Percentiles rank a stretch among this genome's conserved stretches.
These are phyloP conservation scores for Arthrobotrys iridis DNA, from an alignment of 2,329 filamentous ascomycete genomes.

Conservation along the genomic window DNA sequence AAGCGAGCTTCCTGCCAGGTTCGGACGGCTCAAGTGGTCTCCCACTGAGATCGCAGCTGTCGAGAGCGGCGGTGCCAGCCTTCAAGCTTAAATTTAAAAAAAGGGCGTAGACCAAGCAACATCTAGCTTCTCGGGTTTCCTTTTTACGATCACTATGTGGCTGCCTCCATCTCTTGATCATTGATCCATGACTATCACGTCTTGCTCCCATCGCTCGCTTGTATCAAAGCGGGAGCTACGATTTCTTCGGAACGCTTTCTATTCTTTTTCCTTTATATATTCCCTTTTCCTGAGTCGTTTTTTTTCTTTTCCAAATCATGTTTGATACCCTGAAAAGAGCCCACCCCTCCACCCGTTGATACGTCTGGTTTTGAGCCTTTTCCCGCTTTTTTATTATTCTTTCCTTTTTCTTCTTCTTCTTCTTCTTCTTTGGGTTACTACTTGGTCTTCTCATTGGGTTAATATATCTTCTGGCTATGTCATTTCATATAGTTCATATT, in stretches of 20 bases:
- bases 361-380: constrained; percentile 15
- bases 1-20: constrained; percentile 84
- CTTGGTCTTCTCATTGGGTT: too few species aligned
- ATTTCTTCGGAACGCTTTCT: background rate
- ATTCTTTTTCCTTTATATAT: background rate
- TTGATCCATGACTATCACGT: too few species aligned
- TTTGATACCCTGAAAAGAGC: constrained; percentile 51
- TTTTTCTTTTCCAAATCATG: constrained; percentile 2
- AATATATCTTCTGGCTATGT: background rate
- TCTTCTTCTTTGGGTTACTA: background rate
- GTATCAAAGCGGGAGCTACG: background rate
- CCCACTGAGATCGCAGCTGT: constrained; percentile 92
- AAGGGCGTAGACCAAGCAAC: too few species aligned
- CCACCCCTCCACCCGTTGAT: background rate
- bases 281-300: background rate
- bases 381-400: background rate
- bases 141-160: background rate
- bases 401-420: background rate
- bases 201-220: background rate
- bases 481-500: background rate
- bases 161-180: too few species aligned
- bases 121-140: background rate
- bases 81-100: constrained; percentile 64
- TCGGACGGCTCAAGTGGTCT: constrained; percentile 78
- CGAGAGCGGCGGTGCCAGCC: constrained; percentile 86